Percentiles rank a stretch among this genome's conserved stretches.
phyloP scores from a whole-genome alignment of 2,329 filamentous ascomycete genomes.

The Verticillium alfalfae region DNA sequence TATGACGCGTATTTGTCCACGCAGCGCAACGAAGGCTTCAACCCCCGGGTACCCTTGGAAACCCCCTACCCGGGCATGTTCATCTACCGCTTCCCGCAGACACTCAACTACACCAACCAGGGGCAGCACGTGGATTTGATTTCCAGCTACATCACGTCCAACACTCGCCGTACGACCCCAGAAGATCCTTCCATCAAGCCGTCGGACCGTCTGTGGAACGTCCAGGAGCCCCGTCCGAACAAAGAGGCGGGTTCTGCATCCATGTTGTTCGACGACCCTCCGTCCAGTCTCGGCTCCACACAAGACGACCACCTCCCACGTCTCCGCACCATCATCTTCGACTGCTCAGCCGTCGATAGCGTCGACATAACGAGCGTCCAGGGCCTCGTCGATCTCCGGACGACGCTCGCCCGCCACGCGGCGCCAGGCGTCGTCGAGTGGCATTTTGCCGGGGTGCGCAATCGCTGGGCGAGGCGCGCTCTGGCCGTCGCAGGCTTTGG shows the following conservation, averaged over 20 bases:
- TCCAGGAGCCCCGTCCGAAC: slow-evolving; percentile 32
- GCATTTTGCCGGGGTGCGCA: slow-evolving; percentile 48
- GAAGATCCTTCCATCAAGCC: not conserved
- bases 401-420: slow-evolving; percentile 48
- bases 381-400: slow-evolving; percentile 48
- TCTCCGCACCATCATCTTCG: slow-evolving; percentile 49
- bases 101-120: slow-evolving; percentile 52
- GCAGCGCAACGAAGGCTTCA: slow-evolving; percentile 44
- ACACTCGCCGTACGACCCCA: slow-evolving; percentile 28
- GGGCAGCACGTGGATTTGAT: slow-evolving; percentile 45
- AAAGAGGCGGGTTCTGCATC: slow-evolving; percentile 6
- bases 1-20: slow-evolving; percentile 38
- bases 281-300: not conserved
- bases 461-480: slow-evolving; percentile 52
- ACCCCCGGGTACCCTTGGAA: slow-evolving; percentile 38
- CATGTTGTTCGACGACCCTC: slow-evolving; percentile 15
- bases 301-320: slow-evolving; percentile 7
- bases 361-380: slow-evolving; percentile 54
- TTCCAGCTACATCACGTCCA: slow-evolving; percentile 33
- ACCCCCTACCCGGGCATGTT: slow-evolving; percentile 48
- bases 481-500: slow-evolving; percentile 53
- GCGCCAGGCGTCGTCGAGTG: slow-evolving; percentile 40
- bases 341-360: slow-evolving; percentile 51
- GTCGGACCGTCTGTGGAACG: slow-evolving; percentile 48
- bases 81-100: slow-evolving; percentile 49